Evolutionary conservation across 2,329 filamentous ascomycete genomes (phyloP).

Genomic region (Neospermospora avenae): DNA sequence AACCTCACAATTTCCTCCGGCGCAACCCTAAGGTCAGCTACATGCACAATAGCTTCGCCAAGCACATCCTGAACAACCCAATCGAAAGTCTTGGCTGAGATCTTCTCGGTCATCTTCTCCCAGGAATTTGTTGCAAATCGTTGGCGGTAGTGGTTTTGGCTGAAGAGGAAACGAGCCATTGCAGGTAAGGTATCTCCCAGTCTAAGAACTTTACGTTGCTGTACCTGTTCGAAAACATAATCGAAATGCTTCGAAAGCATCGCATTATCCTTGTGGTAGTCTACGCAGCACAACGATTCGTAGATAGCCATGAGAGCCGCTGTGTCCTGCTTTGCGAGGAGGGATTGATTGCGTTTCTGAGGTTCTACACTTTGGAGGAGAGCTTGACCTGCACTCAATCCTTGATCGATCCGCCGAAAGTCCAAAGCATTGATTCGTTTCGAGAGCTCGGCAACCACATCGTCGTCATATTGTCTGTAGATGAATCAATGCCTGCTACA

Average conservation of each 20-base stretch:
- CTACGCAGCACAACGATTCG: slow-evolving; percentile 80
- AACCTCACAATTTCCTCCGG: slow-evolving; percentile 61
- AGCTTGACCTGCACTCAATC: slow-evolving; percentile 53
- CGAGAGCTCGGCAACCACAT: slow-evolving; percentile 49
- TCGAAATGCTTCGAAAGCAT: slow-evolving; percentile 55
- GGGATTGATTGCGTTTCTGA: slow-evolving; percentile 27
- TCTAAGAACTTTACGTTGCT: slow-evolving; percentile 74
- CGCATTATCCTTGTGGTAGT: slow-evolving; percentile 58
- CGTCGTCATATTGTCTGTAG: slow-evolving; percentile 41
- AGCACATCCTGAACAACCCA: slow-evolving; percentile 80
- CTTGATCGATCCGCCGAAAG: slow-evolving; percentile 57
- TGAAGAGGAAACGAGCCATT: slow-evolving; percentile 82
- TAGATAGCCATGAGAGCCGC: slow-evolving; percentile 77
- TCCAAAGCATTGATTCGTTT: slow-evolving; percentile 58
- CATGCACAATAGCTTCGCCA: slow-evolving; percentile 60
- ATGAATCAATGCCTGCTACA: slow-evolving; percentile 13
- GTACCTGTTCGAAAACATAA: slow-evolving; percentile 75
- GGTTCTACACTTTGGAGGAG: slow-evolving; percentile 42
- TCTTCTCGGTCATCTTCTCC: slow-evolving; percentile 58
- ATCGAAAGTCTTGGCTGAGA: slow-evolving; percentile 75
- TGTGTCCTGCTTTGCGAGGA: slow-evolving; percentile 40
- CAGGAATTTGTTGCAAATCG: slow-evolving; percentile 67
- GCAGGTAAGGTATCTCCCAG: slow-evolving; percentile 74
- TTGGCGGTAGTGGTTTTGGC: slow-evolving; percentile 59
- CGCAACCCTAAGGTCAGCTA: slow-evolving; percentile 51